These are phyloP conservation scores for Lactarius pseudohatsudake DNA, from an alignment of 768 basidiomycete species.

Conservation along the genomic window DNA sequence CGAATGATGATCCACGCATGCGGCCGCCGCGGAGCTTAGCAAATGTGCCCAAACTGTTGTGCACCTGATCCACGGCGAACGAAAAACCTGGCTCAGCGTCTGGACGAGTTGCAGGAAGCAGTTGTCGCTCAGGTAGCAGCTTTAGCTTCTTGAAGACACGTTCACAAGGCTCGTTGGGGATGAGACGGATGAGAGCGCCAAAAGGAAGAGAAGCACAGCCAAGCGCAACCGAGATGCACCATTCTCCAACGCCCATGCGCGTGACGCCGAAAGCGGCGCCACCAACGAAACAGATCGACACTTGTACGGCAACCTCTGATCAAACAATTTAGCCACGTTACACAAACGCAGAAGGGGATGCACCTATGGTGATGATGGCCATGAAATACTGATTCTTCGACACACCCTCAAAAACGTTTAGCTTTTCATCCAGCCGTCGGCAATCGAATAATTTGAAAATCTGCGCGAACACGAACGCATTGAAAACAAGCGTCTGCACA, in stretches of 20 bases:
- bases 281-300: slow-evolving; percentile 88
- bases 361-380: slow-evolving; percentile 79
- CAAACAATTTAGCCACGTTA: slow-evolving; percentile 13
- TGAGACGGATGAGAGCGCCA: slow-evolving; percentile 72
- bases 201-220: slow-evolving; percentile 87
- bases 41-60: slow-evolving; percentile 66
- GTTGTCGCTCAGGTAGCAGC: slow-evolving; percentile 64
- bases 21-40: slow-evolving; percentile 58
- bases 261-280: slow-evolving; percentile 90
- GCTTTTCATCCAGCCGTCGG: slow-evolving; percentile 75
- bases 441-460: slow-evolving; percentile 96
- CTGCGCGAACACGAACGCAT: slow-evolving; percentile 95
- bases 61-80: slow-evolving; percentile 74
- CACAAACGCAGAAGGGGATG: slow-evolving; percentile 30
- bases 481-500: slow-evolving; percentile 93
- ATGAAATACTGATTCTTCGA: slow-evolving; percentile 81
- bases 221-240: slow-evolving; percentile 89
- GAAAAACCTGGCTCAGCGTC: slow-evolving; percentile 67
- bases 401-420: slow-evolving; percentile 90
- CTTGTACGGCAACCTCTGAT: slow-evolving; percentile 84
- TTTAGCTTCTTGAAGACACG: slow-evolving; percentile 52
- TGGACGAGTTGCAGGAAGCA: slow-evolving; percentile 61
- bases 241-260: slow-evolving; percentile 75
- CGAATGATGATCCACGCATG: slow-evolving; percentile 79
- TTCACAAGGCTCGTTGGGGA: slow-evolving; percentile 82